These are phyloP conservation scores for Acanthamoeba quina DNA, from an alignment of 208 protist genomes.

Conservation along the genomic window DNA sequence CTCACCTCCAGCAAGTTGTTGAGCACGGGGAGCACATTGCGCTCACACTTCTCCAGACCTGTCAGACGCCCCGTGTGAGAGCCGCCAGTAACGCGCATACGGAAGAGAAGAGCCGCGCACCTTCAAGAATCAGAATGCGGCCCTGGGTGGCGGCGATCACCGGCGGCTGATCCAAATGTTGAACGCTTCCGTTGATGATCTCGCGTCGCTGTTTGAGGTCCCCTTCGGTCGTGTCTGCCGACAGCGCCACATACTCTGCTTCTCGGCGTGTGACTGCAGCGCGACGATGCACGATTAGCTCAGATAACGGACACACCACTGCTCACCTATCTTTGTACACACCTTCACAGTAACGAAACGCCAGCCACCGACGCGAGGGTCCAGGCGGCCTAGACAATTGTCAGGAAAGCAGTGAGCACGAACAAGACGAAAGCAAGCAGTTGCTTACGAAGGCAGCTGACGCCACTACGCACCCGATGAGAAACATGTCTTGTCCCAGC, in stretches of 20 bases:
- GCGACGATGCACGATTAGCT: background rate
- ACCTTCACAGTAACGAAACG: slow-evolving; percentile 86
- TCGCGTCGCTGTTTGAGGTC: slow-evolving; percentile 96
- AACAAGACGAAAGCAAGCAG: slow-evolving; percentile 12
- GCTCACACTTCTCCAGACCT: slow-evolving; percentile 94
- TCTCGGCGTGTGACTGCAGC: slow-evolving; percentile 81
- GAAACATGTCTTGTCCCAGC: slow-evolving; percentile 96
- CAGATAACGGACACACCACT: background rate
- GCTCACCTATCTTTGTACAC: background rate
- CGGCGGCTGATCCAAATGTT: slow-evolving; percentile 95
- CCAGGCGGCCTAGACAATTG: slow-evolving; percentile 86
- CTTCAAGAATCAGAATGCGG: slow-evolving; percentile 96
- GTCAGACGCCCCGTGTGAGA: background rate
- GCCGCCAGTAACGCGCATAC: background rate
- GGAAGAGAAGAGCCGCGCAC: slow-evolving; percentile 62
- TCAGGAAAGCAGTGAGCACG: background rate
- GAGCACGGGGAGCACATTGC: slow-evolving; percentile 92
- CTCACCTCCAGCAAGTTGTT: slow-evolving; percentile 73
- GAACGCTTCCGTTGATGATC: slow-evolving; percentile 89
- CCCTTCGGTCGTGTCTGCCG: slow-evolving; percentile 96
- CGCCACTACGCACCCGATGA: slow-evolving; percentile 89
- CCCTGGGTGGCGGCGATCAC: slow-evolving; percentile 93
- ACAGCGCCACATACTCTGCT: slow-evolving; percentile 93
- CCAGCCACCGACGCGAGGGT: slow-evolving; percentile 92
- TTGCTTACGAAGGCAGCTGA: background rate